Evolutionary conservation across 106 monocot species (phyloP), one percentile per base, ranked within the genome.

Genomic region (Cymbidium sinense): DNA sequence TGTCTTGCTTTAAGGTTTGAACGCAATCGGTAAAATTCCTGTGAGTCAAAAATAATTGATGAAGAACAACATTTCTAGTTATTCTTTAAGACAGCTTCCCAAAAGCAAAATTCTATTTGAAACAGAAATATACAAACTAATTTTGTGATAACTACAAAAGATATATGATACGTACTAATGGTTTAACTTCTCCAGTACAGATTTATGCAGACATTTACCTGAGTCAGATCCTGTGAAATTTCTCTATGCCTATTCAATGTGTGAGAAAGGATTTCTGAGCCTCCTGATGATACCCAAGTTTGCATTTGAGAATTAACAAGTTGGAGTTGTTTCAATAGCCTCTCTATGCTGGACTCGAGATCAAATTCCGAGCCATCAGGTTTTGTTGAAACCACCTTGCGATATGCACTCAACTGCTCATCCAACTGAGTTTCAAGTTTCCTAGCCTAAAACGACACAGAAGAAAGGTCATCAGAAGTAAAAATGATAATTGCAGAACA

Each of bases 231-330:
- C 78, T 94, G 93, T 43, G 87, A 67, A 85, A 98, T 94, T 88
- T 94, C 94, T 80, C 84, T 91, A 79, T 98, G 96, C 1, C 94
- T 80, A 64, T 89, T 94, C 71, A 98, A 88, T 2, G 94, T 94
- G 81, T 98, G 94, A 50, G 94, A 90, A 76, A 98, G 86, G 78
- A 98, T 87, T 81, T 98, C 94, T 64, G 94, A 92, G 58, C 90
- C 91, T 75, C 94, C 96, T 55, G 91, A 94, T n/a, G 94, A 94
- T 21, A 98, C 86, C 90, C 93, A 92, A 58, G 86, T 77, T 77
- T 98, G 96, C 94, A 98, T 98, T 76, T 98, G 94, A 11, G 88
- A 87, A 73, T 94, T 89, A 64, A 94, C 91, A 88, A 88, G 96
- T 74, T 98, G 94, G 39, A 98, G 94, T 73, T 98, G 96, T 83